Evolutionary conservation across 73 alveolate species (phyloP), one percentile per base, ranked within the genome.

Genomic region (Paraurostyla sp.): DNA sequence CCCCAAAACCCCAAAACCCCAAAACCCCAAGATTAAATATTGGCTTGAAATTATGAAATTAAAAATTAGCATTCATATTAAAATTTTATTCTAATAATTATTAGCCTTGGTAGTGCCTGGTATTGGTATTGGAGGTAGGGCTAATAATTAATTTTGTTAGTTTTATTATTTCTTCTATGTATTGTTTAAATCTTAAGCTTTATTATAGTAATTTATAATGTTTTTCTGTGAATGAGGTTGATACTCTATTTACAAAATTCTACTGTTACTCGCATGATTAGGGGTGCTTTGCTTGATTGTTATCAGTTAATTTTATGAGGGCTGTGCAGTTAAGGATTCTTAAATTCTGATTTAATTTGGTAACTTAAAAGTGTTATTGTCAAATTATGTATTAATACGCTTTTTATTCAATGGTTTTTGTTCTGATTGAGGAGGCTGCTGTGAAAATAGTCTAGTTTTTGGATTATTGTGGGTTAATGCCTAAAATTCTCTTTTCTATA

Each of bases 41-140:
- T n/a, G n/a, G n/a, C n/a, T n/a, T n/a, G n/a, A n/a, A n/a, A n/a
- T n/a, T n/a, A n/a, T n/a, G n/a, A n/a, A n/a, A n/a, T n/a, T n/a
- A n/a, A n/a, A n/a, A n/a, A n/a, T n/a, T n/a, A n/a, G n/a, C n/a
- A n/a, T n/a, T n/a, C n/a, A n/a, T n/a, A n/a, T 20, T 54, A 54
- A 54, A 54, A 38, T 65, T 2, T 38, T 38, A 0, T 38, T 1
- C 58, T 65, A 38, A 3, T 16, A 3, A 38, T 32, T 38, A 38
- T 7, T 38, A 13, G 82, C 82, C 41, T 65, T 65, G 6, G 82
- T 65, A 11, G 82, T 65, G 46, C 41, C 41, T 38, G 82, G 82
- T 35, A 65, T 65, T 18, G 82, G 82, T 38, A 65, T 65, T 18
- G 82, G 82, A 16, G 82, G 82, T 23, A 65, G 58, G 1, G 82